A percentile compares a stretch with the other conserved stretches of the same genome.
Evolutionary conservation across 257 asterid genomes (phyloP).

Genomic region (Nicotiana knightiana): DNA sequence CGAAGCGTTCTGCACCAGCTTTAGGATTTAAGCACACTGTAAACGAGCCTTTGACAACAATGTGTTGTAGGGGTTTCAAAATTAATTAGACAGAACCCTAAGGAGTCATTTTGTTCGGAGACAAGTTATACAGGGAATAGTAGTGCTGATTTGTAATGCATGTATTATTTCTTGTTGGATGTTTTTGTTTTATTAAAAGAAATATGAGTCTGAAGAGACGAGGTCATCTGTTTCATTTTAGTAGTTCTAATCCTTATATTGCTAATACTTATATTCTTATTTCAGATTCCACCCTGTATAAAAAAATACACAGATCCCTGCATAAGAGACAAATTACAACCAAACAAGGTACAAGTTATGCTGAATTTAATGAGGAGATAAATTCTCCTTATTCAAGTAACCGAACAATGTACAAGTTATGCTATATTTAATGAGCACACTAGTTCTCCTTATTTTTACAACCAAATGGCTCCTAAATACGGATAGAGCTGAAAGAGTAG

Average conservation of each 20-base stretch:
- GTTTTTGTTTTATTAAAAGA: not conserved
- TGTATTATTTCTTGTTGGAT: not conserved
- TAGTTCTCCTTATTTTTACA: not conserved
- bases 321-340: not conserved
- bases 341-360: not conserved
- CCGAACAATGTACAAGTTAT: not conserved
- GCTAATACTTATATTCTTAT: not conserved
- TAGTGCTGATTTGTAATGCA: not conserved
- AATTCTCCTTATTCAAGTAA: not conserved
- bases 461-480: not conserved
- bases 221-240: not conserved
- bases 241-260: not conserved
- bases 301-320: not conserved
- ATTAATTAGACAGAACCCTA: not conserved
- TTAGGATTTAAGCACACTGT: not conserved
- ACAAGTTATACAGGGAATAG: not conserved
- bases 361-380: not conserved
- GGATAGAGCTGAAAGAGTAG: not conserved
- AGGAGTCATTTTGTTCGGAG: not conserved
- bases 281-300: not conserved
- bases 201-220: not conserved
- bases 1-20: not conserved
- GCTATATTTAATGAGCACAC: not conserved
- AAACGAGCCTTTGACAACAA: not conserved
- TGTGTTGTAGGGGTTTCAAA: not conserved